Conservation (phyloP, 2,329 filamentous ascomycete genomes). For the Venturia pyrina region DNA sequence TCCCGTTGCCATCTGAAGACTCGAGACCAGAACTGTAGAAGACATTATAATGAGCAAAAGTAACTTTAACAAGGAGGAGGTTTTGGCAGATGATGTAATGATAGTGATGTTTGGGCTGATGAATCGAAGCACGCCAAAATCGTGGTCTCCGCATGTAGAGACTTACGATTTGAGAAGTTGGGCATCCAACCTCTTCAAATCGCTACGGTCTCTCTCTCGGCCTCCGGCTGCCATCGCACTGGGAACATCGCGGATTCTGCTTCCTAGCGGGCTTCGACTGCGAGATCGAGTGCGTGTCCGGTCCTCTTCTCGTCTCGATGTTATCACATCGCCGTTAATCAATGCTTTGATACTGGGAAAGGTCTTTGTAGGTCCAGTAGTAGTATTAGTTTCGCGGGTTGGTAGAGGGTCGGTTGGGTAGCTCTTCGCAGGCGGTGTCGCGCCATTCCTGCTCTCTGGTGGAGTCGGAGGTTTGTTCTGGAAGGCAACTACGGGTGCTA, state of each 20-base stretch:
- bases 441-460: conserved; percentile 11
- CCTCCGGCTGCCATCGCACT: conserved; percentile 9
- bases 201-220: conserved; percentile 9
- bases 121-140: background rate
- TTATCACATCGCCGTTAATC: conserved; percentile 26
- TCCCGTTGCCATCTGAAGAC: background rate
- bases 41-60: background rate
- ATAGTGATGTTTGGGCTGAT: background rate
- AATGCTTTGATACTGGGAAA: conserved; percentile 42
- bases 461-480: conserved; percentile 12
- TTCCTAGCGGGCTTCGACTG: conserved; percentile 27
- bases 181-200: conserved; percentile 12
- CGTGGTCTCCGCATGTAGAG: background rate
- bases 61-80: background rate
- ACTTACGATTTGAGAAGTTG: conserved; percentile 11
- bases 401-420: conserved; percentile 23
- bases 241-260: conserved; percentile 9
- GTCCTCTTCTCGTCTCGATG: conserved; percentile 21
- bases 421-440: conserved; percentile 31
- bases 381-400: conserved; percentile 23
- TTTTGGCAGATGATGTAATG: background rate
- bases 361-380: conserved; percentile 17
- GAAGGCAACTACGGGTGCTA: conserved; percentile 3
- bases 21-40: background rate
- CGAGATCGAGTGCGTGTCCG: conserved; percentile 26